Conservation (phyloP, 495 filamentous ascomycete species). For the Coniosporium apollinis region DNA sequence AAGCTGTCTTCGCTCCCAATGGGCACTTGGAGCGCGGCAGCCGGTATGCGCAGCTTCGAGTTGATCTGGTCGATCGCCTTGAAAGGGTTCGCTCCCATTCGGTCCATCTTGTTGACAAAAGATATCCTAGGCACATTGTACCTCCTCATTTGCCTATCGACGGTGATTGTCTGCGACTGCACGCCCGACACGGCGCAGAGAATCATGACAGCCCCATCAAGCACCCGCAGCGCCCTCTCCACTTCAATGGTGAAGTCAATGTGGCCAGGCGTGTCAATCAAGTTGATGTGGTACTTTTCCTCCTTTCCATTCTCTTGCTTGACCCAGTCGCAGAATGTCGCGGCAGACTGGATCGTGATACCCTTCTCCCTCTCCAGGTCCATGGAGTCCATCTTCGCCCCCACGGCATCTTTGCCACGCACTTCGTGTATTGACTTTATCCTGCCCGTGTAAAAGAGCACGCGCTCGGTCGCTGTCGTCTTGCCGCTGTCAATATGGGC, state of each 20-base stretch:
- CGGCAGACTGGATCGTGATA: conserved; percentile 96
- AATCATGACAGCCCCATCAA: conserved; percentile 98
- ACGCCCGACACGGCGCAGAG: conserved; percentile 95
- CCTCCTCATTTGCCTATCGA: conserved; percentile 95
- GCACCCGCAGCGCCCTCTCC: conserved; percentile 83
- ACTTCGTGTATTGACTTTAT: conserved; percentile 98
- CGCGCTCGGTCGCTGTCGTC: conserved; percentile 90
- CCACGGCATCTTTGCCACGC: conserved; percentile 82
- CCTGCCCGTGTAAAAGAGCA: conserved; percentile 95
- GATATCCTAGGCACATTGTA: conserved; percentile 93
- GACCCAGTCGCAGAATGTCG: conserved; percentile 95
- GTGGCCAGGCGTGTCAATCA: conserved; percentile 98
- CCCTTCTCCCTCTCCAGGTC: conserved; percentile 95
- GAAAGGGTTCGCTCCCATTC: conserved; percentile 97
- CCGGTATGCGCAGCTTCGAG: conserved; percentile 76
- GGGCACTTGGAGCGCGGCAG: conserved; percentile 87
- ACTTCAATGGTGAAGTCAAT: conserved; percentile 99
- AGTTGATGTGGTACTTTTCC: conserved; percentile 88
- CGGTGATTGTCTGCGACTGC: conserved; percentile 94
- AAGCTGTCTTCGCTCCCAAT: conserved; percentile 89
- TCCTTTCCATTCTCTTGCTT: conserved; percentile 63
- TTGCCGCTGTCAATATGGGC: conserved; percentile 99
- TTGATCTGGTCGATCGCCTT: conserved; percentile 97
- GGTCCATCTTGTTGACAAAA: conserved; percentile 99
- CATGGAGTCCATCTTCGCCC: conserved; percentile 99